Percentiles rank a stretch among this genome's conserved stretches.
Evolutionary conservation across 257 asterid genomes (phyloP).

Genomic region (Lithospermum erythrorhizon): DNA sequence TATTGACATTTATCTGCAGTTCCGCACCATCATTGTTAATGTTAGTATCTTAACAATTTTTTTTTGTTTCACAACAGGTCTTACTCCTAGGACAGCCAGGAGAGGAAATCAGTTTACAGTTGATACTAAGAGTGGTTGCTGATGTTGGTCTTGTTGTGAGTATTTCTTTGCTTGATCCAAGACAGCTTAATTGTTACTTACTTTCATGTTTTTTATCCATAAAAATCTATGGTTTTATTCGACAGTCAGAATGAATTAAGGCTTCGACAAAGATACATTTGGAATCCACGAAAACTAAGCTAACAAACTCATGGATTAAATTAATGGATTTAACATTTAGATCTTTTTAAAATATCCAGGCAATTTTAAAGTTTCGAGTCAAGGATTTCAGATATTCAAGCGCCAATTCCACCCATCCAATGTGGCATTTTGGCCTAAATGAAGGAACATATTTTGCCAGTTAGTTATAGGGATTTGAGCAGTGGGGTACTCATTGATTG

Average conservation of each 20-base stretch:
- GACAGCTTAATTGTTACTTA: neutral
- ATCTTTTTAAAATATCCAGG: too few species aligned
- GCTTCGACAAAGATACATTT: neutral
- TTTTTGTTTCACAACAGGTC: constrained; percentile 41
- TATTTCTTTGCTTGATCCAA: constrained; percentile 7
- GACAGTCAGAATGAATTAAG: neutral
- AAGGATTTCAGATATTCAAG: too few species aligned
- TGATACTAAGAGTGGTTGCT: constrained; percentile 90
- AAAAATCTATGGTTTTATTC: neutral
- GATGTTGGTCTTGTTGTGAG: constrained; percentile 97
- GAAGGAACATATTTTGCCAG: neutral
- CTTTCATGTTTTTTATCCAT: neutral
- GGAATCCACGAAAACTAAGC: too few species aligned
- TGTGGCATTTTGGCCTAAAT: neutral
- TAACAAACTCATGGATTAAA: neutral
- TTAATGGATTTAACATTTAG: too few species aligned
- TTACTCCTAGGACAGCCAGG: constrained; percentile 76
- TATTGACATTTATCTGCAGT: neutral
- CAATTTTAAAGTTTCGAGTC: too few species aligned
- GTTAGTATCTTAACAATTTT: constrained; percentile 10
- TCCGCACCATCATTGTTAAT: constrained; percentile 3
- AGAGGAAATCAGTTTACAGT: constrained; percentile 79
- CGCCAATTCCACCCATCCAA: neutral
- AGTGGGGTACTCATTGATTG: neutral
- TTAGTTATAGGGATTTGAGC: neutral